phyloP scores from a whole-genome alignment of 345 rosid species.

The Populus euphratica region DNA sequence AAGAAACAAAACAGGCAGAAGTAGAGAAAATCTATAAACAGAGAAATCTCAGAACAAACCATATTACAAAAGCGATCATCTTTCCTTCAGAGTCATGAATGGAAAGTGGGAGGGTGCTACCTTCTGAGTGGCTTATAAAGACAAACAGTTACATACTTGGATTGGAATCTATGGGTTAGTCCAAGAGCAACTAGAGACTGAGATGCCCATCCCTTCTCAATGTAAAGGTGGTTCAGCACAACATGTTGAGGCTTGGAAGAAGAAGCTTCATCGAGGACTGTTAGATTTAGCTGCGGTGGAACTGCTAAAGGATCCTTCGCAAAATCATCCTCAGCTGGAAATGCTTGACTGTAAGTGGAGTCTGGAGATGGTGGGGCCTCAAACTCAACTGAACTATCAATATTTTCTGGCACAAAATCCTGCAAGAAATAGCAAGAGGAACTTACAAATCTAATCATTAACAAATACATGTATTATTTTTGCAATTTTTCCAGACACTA shows the following conservation, averaged over 20 bases:
- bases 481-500: not conserved
- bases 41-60: constrained; percentile 10
- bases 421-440: constrained; percentile 27
- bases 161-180: constrained; percentile 76
- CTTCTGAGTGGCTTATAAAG: constrained; percentile 75
- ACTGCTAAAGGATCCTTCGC: constrained; percentile 67
- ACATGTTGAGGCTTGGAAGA: constrained; percentile 75
- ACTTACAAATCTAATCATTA: not conserved
- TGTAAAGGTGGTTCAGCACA: constrained; percentile 77
- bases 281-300: constrained; percentile 72
- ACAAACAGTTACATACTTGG: constrained; percentile 86
- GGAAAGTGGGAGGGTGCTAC: constrained; percentile 26
- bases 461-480: not conserved
- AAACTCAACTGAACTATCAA: constrained; percentile 70
- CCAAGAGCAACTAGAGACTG: constrained; percentile 79
- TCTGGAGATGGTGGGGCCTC: constrained; percentile 83
- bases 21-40: constrained; percentile 24
- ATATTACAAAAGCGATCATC: not conserved
- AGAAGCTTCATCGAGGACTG: constrained; percentile 56
- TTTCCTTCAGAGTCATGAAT: constrained; percentile 20
- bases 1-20: not conserved
- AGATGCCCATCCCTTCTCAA: constrained; percentile 76
- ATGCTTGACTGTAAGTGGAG: constrained; percentile 56
- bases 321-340: constrained; percentile 65
- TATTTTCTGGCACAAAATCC: constrained; percentile 71